Base-by-base conservation (phyloP, 345 rosid genomes). In the Aquilaria yunnanensis region DNA sequence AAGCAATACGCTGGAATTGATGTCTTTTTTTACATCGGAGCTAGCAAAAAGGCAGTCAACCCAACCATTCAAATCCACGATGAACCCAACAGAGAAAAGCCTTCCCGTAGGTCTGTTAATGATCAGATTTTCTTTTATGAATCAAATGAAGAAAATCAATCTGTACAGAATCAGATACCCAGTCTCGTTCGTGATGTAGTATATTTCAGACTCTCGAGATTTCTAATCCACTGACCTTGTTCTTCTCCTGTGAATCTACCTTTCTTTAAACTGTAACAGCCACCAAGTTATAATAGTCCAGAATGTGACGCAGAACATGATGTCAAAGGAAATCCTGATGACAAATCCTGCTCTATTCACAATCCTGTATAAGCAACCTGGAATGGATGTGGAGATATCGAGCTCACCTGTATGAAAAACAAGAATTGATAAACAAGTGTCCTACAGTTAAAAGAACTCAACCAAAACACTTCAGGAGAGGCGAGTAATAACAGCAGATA, bases 201-300 rank as follows among this genome's bases (percentile, higher is more conserved):
- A 47, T 61, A 59, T 60, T 59, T 59, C 61, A 54, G 67, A 16
- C 12, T 59, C 55, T n/a, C 23, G 23, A 16, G 23, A 16, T 32
- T 68, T 69, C 30, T 63, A 59, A 51, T 48, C 14, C 56, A 60
- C 55, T 51, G 43, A 30, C 23, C 34, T n/a, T 31, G 51, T 50
- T 53, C 54, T 61, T 60, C 61, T 55, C 63, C 61, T 70, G 61
- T 64, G 56, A 65, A 51, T 61, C 65, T 63, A 59, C 62, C 41
- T 71, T 67, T 68, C 80, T 78, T 78, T 72, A 74, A 79, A 74
- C 61, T 63, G 76, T 54, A 66, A 63, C 65, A 50, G 63, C 74
- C 69, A 72, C 58, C 34, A 60, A 63, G 74, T 45, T 62, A 9
- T 53, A 54, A 51, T 58, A 67, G 59, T 70, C 63, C 63, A 51